These are phyloP conservation scores for Hibiscus tridactylites DNA, from an alignment of 345 rosid species.

Conservation along the genomic window DNA sequence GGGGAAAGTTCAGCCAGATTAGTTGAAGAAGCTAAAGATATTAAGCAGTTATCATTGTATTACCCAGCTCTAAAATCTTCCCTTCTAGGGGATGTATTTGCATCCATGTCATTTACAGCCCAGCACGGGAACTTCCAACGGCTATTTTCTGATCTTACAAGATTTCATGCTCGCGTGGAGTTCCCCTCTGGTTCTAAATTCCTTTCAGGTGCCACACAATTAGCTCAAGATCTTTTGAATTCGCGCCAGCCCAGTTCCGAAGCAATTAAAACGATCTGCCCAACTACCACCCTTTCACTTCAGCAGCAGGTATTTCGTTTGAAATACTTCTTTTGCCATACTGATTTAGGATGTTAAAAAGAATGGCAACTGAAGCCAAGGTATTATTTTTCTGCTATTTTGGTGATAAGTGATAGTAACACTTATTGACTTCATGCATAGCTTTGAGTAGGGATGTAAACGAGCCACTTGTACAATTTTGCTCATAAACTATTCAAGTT, in stretches of 20 bases:
- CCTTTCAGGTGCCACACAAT: slow-evolving; percentile 44
- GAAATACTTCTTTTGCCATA: neutral
- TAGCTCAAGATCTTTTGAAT: slow-evolving; percentile 54
- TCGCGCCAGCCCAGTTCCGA: slow-evolving; percentile 52
- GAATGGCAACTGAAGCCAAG: neutral
- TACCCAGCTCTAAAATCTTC: slow-evolving; percentile 50
- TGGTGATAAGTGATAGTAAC: neutral
- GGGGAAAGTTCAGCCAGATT: slow-evolving; percentile 58
- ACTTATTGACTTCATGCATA: neutral
- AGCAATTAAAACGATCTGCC: slow-evolving; percentile 55
- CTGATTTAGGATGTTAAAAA: neutral
- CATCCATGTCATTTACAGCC: slow-evolving; percentile 64
- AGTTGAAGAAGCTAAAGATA: slow-evolving; percentile 20
- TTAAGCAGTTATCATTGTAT: slow-evolving; percentile 39
- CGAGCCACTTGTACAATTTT: too few relatives aligned
- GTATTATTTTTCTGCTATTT: neutral
- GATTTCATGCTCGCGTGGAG: slow-evolving; percentile 61
- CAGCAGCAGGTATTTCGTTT: slow-evolving; percentile 74
- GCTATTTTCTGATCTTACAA: slow-evolving; percentile 67
- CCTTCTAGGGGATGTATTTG: slow-evolving; percentile 60
- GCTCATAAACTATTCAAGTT: too few relatives aligned
- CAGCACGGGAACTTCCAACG: slow-evolving; percentile 83
- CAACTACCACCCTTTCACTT: slow-evolving; percentile 53
- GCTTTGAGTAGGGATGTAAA: neutral
- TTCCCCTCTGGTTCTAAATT: slow-evolving; percentile 72